Conservation (phyloP, 108 stramenopile species). For the Fragilaria crotonensis region DNA sequence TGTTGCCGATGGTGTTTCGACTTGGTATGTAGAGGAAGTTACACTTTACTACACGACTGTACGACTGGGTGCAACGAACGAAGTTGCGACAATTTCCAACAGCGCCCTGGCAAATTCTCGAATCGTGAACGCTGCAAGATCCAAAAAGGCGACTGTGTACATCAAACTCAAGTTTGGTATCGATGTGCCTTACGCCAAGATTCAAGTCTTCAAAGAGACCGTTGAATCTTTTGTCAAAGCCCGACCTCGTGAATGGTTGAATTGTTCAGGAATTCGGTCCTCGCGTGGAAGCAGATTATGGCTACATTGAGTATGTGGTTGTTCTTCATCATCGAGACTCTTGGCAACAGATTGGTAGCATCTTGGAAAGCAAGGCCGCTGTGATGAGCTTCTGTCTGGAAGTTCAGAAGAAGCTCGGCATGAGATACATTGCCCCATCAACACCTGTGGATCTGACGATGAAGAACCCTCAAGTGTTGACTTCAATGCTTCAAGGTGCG, state of each 20-base stretch:
- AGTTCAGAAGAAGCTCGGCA: slow-evolving; percentile 52
- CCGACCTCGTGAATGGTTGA: slow-evolving; percentile 54
- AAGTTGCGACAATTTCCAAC: slow-evolving; percentile 61
- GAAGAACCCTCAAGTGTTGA: too few relatives aligned
- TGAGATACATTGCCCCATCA: slow-evolving; percentile 42
- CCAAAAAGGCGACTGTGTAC: slow-evolving; percentile 42
- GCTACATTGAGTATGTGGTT: slow-evolving; percentile 49
- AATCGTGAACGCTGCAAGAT: slow-evolving; percentile 66
- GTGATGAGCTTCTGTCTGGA: slow-evolving; percentile 53
- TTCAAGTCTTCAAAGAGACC: slow-evolving; percentile 42
- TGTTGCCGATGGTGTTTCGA: slow-evolving; percentile 18
- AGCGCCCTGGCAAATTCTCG: slow-evolving; percentile 42
- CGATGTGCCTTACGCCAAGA: slow-evolving; percentile 32
- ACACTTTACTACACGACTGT: slow-evolving; percentile 63
- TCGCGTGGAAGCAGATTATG: slow-evolving; percentile 46
- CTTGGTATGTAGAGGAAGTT: slow-evolving; percentile 66
- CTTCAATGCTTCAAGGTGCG: too few relatives aligned
- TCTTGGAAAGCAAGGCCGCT: slow-evolving; percentile 55
- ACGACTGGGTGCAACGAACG: slow-evolving; percentile 54
- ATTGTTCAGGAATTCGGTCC: slow-evolving; percentile 41
- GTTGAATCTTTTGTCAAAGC: slow-evolving; percentile 64
- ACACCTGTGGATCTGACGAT: slow-evolving; percentile 1
- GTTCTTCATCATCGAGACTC: slow-evolving; percentile 35
- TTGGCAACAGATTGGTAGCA: slow-evolving; percentile 38
- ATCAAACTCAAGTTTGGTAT: slow-evolving; percentile 54